Percentiles rank a stretch among this genome's conserved stretches.
Conservation (phyloP, 2,329 filamentous ascomycete genomes). For the Hypoxylon sp. region DNA sequence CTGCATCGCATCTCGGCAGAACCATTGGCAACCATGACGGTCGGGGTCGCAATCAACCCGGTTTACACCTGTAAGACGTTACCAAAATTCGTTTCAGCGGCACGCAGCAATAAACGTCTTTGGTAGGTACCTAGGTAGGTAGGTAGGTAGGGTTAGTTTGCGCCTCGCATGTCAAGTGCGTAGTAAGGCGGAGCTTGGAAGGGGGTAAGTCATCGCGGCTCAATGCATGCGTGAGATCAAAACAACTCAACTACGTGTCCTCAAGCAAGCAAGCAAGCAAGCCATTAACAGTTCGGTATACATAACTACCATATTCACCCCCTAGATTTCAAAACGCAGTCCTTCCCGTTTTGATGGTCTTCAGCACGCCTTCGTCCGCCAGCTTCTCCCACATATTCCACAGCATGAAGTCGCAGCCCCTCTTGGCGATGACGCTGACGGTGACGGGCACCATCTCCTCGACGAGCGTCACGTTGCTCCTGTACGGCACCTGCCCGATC, state of each 20-base stretch:
- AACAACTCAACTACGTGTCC: too few species aligned
- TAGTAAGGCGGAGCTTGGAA: constrained; percentile 8
- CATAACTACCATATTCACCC: too few species aligned
- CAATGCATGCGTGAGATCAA: too few species aligned
- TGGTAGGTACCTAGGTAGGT: not conserved
- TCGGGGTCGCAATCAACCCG: too few species aligned
- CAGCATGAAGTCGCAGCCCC: constrained; percentile 55
- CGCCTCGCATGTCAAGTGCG: constrained; percentile 3
- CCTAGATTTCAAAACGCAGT: constrained; percentile 35
- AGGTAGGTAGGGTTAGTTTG: too few species aligned
- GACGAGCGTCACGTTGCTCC: constrained; percentile 50
- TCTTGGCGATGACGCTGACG: constrained; percentile 52
- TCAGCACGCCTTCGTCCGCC: constrained; percentile 50
- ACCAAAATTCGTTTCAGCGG: too few species aligned
- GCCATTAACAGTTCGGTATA: too few species aligned
- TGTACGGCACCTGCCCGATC: constrained; percentile 53
- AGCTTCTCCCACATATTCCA: constrained; percentile 53
- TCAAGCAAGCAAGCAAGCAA: too few species aligned
- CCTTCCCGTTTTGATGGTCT: constrained; percentile 49
- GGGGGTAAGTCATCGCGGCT: constrained; percentile 4
- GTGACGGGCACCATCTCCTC: constrained; percentile 54
- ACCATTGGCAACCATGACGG: too few species aligned
- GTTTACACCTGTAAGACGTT: too few species aligned
- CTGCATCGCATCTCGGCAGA: too few species aligned
- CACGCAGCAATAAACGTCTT: too few species aligned